Evolutionary conservation across 768 basidiomycete species (phyloP).

Genomic region (Auriscalpium vulgare): DNA sequence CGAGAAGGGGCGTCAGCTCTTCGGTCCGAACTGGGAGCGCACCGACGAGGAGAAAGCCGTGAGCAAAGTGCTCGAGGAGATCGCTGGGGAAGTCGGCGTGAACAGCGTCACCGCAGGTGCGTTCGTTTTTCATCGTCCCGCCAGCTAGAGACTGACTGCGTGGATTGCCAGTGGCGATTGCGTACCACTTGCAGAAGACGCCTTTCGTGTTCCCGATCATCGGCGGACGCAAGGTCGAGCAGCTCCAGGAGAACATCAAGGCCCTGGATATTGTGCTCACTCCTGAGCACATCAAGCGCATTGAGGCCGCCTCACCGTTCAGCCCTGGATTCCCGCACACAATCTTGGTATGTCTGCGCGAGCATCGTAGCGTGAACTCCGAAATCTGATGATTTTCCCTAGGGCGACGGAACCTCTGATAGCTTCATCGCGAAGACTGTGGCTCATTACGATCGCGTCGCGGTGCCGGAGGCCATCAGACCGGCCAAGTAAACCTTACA

Average conservation of each 20-base stretch:
- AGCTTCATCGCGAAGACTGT: neutral
- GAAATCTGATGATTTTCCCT: neutral
- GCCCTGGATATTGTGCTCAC: constrained; percentile 40
- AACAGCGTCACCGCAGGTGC: constrained; percentile 39
- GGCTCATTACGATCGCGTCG: neutral
- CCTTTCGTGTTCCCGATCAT: constrained; percentile 46
- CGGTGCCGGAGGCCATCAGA: neutral
- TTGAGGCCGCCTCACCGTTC: constrained; percentile 38
- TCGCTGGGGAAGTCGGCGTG: constrained; percentile 42
- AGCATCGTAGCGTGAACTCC: too few species aligned
- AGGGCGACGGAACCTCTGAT: neutral
- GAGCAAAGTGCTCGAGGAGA: constrained; percentile 38
- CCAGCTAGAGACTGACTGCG: neutral
- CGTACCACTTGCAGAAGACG: constrained; percentile 47
- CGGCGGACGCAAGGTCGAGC: constrained; percentile 45
- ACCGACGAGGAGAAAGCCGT: constrained; percentile 36
- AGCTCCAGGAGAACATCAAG: constrained; percentile 41
- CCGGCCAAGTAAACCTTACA: neutral
- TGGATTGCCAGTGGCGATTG: constrained; percentile 35
- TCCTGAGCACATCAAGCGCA: constrained; percentile 35
- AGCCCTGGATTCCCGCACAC: constrained; percentile 37
- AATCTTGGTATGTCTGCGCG: constrained; percentile 18
- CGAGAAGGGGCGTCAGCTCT: constrained; percentile 26
- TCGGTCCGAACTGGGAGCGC: constrained; percentile 34
- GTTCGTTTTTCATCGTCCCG: constrained; percentile 7